Base-by-base conservation (phyloP, 257 asterid genomes). In the Nemophila menziesii region DNA sequence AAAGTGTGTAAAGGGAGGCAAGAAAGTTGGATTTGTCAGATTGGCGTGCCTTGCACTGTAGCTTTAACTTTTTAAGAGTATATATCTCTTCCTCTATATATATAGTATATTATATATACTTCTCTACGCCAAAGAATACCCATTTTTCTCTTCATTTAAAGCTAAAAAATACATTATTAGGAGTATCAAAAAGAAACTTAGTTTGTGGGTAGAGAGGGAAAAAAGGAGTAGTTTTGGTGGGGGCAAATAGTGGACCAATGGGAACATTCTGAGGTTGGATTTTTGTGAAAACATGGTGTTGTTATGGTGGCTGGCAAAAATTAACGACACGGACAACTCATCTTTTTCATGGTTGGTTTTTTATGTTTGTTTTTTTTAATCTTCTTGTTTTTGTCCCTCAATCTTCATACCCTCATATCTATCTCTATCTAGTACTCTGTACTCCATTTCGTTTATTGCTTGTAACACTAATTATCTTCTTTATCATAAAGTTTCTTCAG, bases 21-120 rank as follows among this genome's bases (percentile, higher is more conserved):
- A 59, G 43, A 58, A 62, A 50, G 62, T 45, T 16, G 52, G 34
- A 14, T 10, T 49, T 79, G 89, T 76, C 94, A 82, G 94, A 72
- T 64, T 71, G 82, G 94, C 94, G 92, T 82, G 94, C 89, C 73
- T 46, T 64, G 57, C 50, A 63, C 75, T 65, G 78, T 61, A 51
- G 41, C 52, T 58, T 57, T 63, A 39, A n/a, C n/a, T 45, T 46
- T 24, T 10, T 22, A 11, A 37, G 16, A 16, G 41, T 33, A 17
- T 4, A 9, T 52, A n/a, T n/a, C n/a, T n/a, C n/a, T n/a, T n/a
- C n/a, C n/a, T n/a, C n/a, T n/a, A n/a, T n/a, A n/a, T n/a, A n/a
- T n/a, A n/a, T n/a, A n/a, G n/a, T n/a, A n/a, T n/a, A n/a, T 39
- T 49, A 14, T 54, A 5, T 68, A 29, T 49, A 59, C 52, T 44